Base-by-base conservation (phyloP, 805 yeast genomes). In the Zygoascus bituminiphila region DNA sequence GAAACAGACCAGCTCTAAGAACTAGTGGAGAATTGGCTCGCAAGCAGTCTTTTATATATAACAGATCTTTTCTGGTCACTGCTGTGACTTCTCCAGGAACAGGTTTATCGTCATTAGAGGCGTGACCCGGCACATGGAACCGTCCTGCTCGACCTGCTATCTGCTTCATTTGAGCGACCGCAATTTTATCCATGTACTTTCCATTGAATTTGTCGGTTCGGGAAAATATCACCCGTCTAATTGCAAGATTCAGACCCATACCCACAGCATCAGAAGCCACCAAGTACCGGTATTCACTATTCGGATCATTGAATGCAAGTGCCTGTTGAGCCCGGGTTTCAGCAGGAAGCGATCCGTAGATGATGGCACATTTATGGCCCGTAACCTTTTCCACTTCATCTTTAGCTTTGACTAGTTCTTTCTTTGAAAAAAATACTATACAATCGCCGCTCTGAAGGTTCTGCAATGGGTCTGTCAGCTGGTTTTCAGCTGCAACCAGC, bases 181-280 rank as follows among this genome's bases (percentile, higher is more conserved):
- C 70, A 25, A 93, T 63, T 1, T 62, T 62, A 7, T 64, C 65
- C 51, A 71, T 66, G 14, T 63, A 65, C 12, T 58, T 61, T 5
- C 97, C 97, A 60, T 88, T 78, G 57, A 76, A 89, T 64, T 93
- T 93, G 44, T 62, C 62, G 23, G 76, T 68, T 0, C 82, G 73
- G 15, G 84, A 77, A 61, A 93, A 89, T 1, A 93, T 75, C 4
- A 93, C 76, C 51, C 98, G 70, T 50, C 81, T 78, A 54, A 93
- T 89, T 22, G 85, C 82, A 58, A 93, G 70, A 60, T 93, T 93
- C 47, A 93, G 72, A 0, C 98, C 98, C 97, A 93, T 91, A 1
- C 98, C 98, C 53, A 93, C 81, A 0, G 98, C 98, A 68, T 93
- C 98, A 2, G 96, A 85, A 1, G 98, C 98, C 5, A 93, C 85